Evolutionary conservation across 2,329 filamentous ascomycete species (phyloP).

Genomic region (Hypoxylon sp.): DNA sequence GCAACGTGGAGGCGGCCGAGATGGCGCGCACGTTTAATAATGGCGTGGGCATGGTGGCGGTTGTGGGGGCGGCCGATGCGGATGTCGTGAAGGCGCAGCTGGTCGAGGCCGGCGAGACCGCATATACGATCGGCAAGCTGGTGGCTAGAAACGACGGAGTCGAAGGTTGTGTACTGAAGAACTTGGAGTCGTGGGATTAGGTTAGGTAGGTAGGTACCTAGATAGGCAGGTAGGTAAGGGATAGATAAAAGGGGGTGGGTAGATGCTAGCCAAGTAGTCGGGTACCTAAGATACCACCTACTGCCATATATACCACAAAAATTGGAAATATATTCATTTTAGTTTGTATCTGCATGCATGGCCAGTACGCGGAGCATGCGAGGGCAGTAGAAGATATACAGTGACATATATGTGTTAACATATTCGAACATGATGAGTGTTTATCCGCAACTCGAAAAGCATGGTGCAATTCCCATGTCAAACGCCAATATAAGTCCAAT

Average conservation of each 20-base stretch:
- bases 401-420: constrained; percentile 12
- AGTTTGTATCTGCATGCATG: constrained; percentile 21
- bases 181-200: constrained; percentile 61
- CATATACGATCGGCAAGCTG: constrained; percentile 80
- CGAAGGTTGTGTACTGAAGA: constrained; percentile 72
- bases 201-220: neutral
- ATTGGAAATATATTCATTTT: constrained; percentile 16
- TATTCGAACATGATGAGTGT: constrained; percentile 13
- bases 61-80: constrained; percentile 75
- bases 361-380: neutral
- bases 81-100: constrained; percentile 70
- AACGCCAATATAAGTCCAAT: constrained; percentile 16
- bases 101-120: constrained; percentile 77
- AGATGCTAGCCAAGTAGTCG: neutral
- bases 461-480: constrained; percentile 31
- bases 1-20: constrained; percentile 79
- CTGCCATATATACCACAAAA: constrained; percentile 1
- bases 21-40: constrained; percentile 96
- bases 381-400: constrained; percentile 5
- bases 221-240: constrained; percentile 1
- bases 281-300: neutral
- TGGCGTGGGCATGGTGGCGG: constrained; percentile 92
- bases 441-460: constrained; percentile 14
- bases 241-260: constrained; percentile 37
- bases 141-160: constrained; percentile 63